These are phyloP conservation scores for Russula foetens DNA, from an alignment of 768 basidiomycete species.

Conservation along the genomic window DNA sequence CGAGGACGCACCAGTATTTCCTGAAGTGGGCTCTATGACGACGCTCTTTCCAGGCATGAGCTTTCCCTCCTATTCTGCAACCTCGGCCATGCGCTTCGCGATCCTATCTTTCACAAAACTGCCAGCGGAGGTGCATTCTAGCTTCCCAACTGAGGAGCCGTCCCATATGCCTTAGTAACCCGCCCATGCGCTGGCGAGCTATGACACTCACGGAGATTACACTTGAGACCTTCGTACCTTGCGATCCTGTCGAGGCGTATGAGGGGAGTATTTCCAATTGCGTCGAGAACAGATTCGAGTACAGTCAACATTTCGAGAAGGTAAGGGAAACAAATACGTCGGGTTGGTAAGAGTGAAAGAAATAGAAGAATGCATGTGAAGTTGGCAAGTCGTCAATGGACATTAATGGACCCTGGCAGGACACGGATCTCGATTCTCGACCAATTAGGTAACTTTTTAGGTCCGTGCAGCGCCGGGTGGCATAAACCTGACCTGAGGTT, in stretches of 20 bases:
- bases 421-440: too few species aligned
- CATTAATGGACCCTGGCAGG: too few species aligned
- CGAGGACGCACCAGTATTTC: constrained; percentile 72
- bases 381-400: too few species aligned
- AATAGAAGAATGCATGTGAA: too few species aligned
- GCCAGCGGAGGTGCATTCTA: constrained; percentile 85
- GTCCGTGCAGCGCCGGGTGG: too few species aligned
- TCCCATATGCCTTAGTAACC: not conserved
- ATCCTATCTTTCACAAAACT: constrained; percentile 96
- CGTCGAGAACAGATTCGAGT: constrained; percentile 72
- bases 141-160: constrained; percentile 60
- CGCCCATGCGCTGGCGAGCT: not conserved
- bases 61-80: constrained; percentile 83
- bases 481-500: too few species aligned
- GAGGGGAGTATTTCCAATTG: constrained; percentile 87
- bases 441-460: too few species aligned
- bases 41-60: constrained; percentile 83
- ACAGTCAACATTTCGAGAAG: constrained; percentile 30
- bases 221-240: constrained; percentile 63
- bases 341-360: not conserved
- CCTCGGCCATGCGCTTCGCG: constrained; percentile 91
- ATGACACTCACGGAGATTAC: constrained; percentile 76
- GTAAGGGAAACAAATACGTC: not conserved
- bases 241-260: constrained; percentile 80
- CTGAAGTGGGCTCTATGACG: constrained; percentile 92